Base-by-base conservation (phyloP, 192 early-diverging fungal genomes). In the Pilobolus umbonatus region DNA sequence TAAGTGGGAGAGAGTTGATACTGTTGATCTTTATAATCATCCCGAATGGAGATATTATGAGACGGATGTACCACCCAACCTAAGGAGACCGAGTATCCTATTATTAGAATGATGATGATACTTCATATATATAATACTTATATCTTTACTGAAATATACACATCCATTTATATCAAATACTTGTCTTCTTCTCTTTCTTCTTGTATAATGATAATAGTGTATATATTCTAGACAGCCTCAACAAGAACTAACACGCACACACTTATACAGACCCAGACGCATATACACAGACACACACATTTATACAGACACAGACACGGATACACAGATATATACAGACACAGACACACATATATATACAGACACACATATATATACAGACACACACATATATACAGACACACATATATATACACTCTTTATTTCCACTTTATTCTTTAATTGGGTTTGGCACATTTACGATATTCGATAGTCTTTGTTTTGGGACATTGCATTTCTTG, bases 401-500 rank as follows among this genome's bases (percentile, higher is more conserved):
- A n/a, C n/a, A n/a, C n/a, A n/a, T n/a, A n/a, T n/a, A n/a, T 49
- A 35, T 34, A 34, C n/a, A 34, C 29, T 34, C 15, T 55, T 32
- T 10, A 24, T 36, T 55, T 38, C 31, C 17, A 14, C 14, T 28
- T 29, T 14, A 15, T 38, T 55, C 50, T 49, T 52, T 76, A 85
- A 38, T 83, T 75, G 1, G 93, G 88, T 71, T 96, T 98, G 15
- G 96, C 96, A 59, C 96, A 98, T 74, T 98, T 98, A 54, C 96
- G 77, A 58, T 82, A 84, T 59, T 97, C 96, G 25, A 93, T 75
- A 0, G 70, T 67, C 42, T 84, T 81, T 2, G 95, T 96, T 66
- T 88, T 90, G 15, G 96, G 88, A 65, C 95, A 96, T 48, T 96
- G 85, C 96, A 99, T 99, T 59, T 98, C 83, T 70, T 98, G 88